Conservation (phyloP, 2,329 filamentous ascomycete genomes). For the Magnaporthiopsis rhizophila region DNA sequence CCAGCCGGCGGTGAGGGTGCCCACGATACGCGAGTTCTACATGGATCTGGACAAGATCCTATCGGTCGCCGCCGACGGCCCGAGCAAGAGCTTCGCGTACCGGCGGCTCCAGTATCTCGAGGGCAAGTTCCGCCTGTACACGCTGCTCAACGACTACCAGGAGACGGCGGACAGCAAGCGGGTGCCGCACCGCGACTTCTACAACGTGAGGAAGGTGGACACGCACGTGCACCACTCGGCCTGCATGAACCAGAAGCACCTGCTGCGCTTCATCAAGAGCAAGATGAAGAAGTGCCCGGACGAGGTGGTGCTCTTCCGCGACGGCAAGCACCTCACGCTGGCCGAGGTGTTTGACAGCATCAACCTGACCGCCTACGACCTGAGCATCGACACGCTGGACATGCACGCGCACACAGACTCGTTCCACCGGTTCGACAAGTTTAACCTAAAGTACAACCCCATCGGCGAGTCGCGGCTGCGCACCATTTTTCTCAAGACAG, state of each 20-base stretch:
- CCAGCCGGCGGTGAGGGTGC: conserved; percentile 71
- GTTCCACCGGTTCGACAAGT: conserved; percentile 98
- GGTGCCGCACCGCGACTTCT: conserved; percentile 96
- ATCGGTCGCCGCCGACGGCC: conserved; percentile 87
- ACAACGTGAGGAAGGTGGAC: conserved; percentile 97
- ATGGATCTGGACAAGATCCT: conserved; percentile 85
- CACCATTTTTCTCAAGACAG: conserved; percentile 88
- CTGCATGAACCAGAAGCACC: conserved; percentile 99
- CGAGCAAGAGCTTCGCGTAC: conserved; percentile 95
- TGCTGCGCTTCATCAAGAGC: conserved; percentile 97
- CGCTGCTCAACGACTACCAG: conserved; percentile 90
- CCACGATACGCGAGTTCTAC: conserved; percentile 90
- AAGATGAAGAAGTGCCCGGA: conserved; percentile 99
- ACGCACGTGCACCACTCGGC: conserved; percentile 98
- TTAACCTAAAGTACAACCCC: conserved; percentile 98
- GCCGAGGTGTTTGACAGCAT: conserved; percentile 95
- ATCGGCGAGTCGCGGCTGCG: conserved; percentile 89
- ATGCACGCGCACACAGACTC: conserved; percentile 99
- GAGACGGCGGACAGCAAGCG: conserved; percentile 97
- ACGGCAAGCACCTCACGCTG: conserved; percentile 85
- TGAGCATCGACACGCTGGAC: conserved; percentile 96
- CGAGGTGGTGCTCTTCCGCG: conserved; percentile 85
- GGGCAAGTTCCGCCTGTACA: conserved; percentile 93
- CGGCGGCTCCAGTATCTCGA: conserved; percentile 90
- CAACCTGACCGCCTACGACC: conserved; percentile 91